Evolutionary conservation across 108 stramenopile species (phyloP).

Genomic region (Pseudonitzschia delicatissima): DNA sequence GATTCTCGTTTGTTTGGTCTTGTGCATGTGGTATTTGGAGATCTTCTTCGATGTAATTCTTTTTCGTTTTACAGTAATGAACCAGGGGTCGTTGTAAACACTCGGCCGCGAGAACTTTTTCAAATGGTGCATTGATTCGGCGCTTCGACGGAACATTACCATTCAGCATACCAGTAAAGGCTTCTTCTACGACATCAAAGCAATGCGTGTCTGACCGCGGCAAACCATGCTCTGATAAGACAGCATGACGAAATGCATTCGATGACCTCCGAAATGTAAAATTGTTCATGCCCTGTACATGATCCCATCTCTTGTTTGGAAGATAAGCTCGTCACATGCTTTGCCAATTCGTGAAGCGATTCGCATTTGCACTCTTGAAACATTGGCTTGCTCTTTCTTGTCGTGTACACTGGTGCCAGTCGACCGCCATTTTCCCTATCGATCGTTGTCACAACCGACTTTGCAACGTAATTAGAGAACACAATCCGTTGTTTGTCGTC

Average conservation of each 20-base stretch:
- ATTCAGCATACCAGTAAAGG: constrained; percentile 56
- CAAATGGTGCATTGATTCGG: constrained; percentile 13
- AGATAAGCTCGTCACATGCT: constrained; percentile 45
- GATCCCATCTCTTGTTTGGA: constrained; percentile 31
- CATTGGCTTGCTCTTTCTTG: constrained; percentile 41
- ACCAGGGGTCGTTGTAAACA: constrained; percentile 5
- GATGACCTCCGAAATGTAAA: constrained; percentile 53
- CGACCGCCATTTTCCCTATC: constrained; percentile 13
- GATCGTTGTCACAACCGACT: constrained; percentile 45
- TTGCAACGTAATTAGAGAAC: constrained; percentile 56
- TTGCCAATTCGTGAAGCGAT: constrained; percentile 59
- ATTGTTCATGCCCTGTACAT: constrained; percentile 45
- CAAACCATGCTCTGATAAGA: constrained; percentile 43
- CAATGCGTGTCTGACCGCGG: constrained; percentile 48
- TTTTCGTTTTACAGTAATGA: not conserved
- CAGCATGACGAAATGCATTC: constrained; percentile 61
- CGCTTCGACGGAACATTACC: constrained; percentile 32
- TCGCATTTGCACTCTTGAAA: constrained; percentile 68
- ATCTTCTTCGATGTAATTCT: not conserved
- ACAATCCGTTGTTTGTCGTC: constrained; percentile 36
- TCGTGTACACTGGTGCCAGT: constrained; percentile 40
- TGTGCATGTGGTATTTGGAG: not conserved
- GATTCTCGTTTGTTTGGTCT: not conserved
- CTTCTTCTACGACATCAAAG: constrained; percentile 82
- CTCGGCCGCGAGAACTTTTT: constrained; percentile 14